Percentiles rank a stretch among this genome's conserved stretches.
Evolutionary conservation across 208 protist species (phyloP).

Genomic region (Porcisia hertigi): DNA sequence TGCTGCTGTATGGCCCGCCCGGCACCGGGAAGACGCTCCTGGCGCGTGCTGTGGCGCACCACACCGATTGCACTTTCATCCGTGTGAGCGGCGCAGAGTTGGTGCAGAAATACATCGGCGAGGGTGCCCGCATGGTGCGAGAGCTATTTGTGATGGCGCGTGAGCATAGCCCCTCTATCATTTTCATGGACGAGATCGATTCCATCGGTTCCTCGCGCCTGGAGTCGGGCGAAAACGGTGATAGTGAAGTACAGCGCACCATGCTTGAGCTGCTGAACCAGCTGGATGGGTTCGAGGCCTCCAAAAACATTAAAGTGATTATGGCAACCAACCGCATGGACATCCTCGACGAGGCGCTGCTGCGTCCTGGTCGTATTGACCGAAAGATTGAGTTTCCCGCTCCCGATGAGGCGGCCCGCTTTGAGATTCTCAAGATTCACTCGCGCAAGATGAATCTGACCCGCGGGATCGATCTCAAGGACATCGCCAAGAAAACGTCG

Average conservation of each 20-base stretch:
- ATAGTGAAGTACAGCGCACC: constrained; percentile 99
- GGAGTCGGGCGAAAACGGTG: constrained; percentile 88
- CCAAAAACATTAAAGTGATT: constrained; percentile 99
- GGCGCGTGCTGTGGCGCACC: constrained; percentile 98
- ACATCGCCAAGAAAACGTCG: constrained; percentile 96
- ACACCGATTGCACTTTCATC: constrained; percentile 99
- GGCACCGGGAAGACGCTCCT: constrained; percentile 98
- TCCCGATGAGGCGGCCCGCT: constrained; percentile 88
- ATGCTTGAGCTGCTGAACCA: constrained; percentile 99
- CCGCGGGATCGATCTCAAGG: constrained; percentile 98
- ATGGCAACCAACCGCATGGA: constrained; percentile 99
- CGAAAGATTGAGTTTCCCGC: constrained; percentile 99
- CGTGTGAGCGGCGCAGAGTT: constrained; percentile 99
- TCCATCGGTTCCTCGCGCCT: constrained; percentile 96
- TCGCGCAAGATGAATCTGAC: constrained; percentile 99
- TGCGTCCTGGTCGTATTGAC: constrained; percentile 99
- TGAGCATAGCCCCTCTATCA: constrained; percentile 99
- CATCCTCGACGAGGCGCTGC: constrained; percentile 99
- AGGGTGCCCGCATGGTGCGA: constrained; percentile 99
- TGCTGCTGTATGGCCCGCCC: constrained; percentile 98
- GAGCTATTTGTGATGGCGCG: constrained; percentile 99
- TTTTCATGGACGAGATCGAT: constrained; percentile 99
- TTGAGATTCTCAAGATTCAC: constrained; percentile 99
- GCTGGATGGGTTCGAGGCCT: constrained; percentile 99
- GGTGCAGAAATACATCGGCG: constrained; percentile 99